Conservation (phyloP, 192 early-diverging fungal species). For the Coemansia sp. region DNA sequence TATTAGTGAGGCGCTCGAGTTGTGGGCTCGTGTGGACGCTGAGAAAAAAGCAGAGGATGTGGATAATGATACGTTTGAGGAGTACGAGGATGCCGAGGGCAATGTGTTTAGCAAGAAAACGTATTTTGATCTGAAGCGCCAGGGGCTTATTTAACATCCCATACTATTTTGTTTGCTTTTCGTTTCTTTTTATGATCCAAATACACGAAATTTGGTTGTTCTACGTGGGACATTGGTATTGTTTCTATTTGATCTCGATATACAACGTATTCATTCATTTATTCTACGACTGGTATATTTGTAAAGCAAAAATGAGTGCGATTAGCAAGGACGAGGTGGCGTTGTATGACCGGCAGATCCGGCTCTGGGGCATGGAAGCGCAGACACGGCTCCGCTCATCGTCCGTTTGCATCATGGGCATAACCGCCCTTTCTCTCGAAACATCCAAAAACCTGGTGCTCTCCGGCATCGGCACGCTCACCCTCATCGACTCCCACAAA, state of each 20-base stretch:
- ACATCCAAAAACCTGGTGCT: conserved; percentile 91
- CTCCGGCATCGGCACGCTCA: conserved; percentile 78
- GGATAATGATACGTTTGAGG: conserved; percentile 85
- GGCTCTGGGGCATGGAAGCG: conserved; percentile 94
- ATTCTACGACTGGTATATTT: no score
- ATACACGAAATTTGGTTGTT: neutral
- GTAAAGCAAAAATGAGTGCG: conserved; percentile 6
- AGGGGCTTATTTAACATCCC: conserved; percentile 66
- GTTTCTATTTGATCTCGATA: no score
- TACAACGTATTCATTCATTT: no score
- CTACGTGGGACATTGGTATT: no score
- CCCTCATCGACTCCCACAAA: conserved; percentile 61
- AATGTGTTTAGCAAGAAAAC: conserved; percentile 89
- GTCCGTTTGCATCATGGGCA: conserved; percentile 70
- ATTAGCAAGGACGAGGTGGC: conserved; percentile 79
- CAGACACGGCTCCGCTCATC: conserved; percentile 83
- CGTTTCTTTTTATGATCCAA: neutral
- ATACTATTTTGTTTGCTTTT: neutral
- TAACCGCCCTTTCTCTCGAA: conserved; percentile 78
- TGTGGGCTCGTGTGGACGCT: conserved; percentile 84
- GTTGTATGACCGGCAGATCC: conserved; percentile 96
- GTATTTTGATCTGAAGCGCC: conserved; percentile 80
- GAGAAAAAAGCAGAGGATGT: conserved; percentile 62
- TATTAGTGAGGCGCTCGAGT: conserved; percentile 84
- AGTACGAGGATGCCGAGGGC: conserved; percentile 81